These are phyloP conservation scores for Gamsiella multidivaricata DNA, from an alignment of 192 early-diverging fungal genomes.

Conservation along the genomic window DNA sequence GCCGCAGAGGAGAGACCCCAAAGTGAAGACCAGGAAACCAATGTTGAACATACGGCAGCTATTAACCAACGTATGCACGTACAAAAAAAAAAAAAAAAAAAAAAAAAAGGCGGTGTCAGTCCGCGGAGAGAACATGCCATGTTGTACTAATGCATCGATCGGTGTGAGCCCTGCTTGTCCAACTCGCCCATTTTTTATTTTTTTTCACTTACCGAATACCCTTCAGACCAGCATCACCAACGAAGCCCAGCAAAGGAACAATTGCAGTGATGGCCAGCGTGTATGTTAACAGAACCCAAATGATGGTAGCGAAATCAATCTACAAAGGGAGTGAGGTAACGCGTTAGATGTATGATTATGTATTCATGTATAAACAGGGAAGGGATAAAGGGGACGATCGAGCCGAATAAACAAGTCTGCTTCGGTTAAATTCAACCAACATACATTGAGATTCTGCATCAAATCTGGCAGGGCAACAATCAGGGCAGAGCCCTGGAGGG, in stretches of 20 bases:
- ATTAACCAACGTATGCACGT: not conserved
- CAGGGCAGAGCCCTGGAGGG: constrained; percentile 47
- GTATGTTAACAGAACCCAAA: constrained; percentile 44
- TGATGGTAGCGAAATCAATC: constrained; percentile 44
- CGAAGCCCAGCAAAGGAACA: constrained; percentile 26
- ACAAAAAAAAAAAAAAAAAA: constrained; percentile 2
- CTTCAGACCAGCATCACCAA: constrained; percentile 38
- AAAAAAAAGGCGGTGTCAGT: not conserved
- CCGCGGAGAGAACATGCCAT: not conserved
- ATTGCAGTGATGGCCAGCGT: constrained; percentile 46
- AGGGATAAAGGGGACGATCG: no score
- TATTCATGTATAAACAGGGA: not conserved
- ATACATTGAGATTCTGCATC: constrained; percentile 46
- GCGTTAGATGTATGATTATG: no score
- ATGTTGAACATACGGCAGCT: constrained; percentile 52
- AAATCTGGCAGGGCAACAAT: constrained; percentile 54
- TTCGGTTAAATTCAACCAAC: no score
- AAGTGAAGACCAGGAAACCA: constrained; percentile 50
- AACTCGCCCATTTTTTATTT: not conserved
- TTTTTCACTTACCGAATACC: constrained; percentile 41
- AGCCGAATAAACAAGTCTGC: no score
- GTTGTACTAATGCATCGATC: not conserved
- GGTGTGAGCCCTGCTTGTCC: not conserved
- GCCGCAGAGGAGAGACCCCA: constrained; percentile 45
- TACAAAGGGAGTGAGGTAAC: no score